Base-by-base conservation (phyloP, 768 basidiomycete genomes). In the Tylopilus felleus region DNA sequence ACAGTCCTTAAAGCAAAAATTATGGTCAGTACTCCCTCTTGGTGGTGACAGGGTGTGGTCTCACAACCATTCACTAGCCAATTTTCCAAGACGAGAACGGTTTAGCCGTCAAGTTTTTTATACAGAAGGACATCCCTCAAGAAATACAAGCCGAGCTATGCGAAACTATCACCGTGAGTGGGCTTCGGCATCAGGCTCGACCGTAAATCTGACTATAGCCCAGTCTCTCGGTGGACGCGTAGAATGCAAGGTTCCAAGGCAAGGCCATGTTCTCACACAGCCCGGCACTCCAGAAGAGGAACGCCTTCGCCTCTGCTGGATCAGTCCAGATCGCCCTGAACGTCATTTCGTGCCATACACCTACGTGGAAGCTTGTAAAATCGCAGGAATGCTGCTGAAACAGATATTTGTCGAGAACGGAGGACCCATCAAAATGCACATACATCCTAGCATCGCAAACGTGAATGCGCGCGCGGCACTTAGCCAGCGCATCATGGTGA, bases 321-420 rank as follows among this genome's bases (percentile, higher is more conserved):
- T 75, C 23, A 81, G 77, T 52, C 48, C 71, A 2, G 88, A 90
- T 59, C 75, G 89, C 52, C 89, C 90, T 8, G 85, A 88, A 27
- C 75, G 90, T 52, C 79, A 82, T 65, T 88, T 92, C 57, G 89
- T 91, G 41, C 89, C 89, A 8, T 86, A 85, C 66, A 88, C 87
- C 47, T 92, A 83, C 64, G 82, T 92, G 16, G 88, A 90, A 35
- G 86, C 89, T n/a, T 91, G 90, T 73, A 89, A 87, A 68, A 80
- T 86, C n/a, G 80, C 82, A 0, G 84, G 85, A 13, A 83, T 81
- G 77, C 68, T 88, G 14, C 63, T 91, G 49, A 86, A 81, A 68
- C 88, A 90, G 63, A 86, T 91, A 31, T 91, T 92, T 56, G 70
- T 83, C 16, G 83, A 88, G 54, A 74, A 84, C 31, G 85, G 82